Conservation (phyloP, 2,329 filamentous ascomycete species). For the Cercospora canescens region DNA sequence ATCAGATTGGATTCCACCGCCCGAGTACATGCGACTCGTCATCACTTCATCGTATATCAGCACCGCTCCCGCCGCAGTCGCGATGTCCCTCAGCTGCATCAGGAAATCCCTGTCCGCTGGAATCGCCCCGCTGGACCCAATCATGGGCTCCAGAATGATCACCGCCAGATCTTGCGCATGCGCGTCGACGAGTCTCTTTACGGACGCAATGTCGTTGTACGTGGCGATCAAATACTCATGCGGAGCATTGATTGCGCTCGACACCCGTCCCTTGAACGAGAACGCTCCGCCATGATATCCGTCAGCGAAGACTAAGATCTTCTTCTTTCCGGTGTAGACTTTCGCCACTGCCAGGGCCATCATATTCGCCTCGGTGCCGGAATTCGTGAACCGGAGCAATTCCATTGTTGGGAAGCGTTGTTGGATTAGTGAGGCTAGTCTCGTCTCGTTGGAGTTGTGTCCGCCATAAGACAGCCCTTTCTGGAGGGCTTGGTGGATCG, state of each 20-base stretch:
- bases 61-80: slow-evolving; percentile 53
- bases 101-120: slow-evolving; percentile 55
- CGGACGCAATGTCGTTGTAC: slow-evolving; percentile 61
- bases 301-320: slow-evolving; percentile 53
- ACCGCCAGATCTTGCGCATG: slow-evolving; percentile 54
- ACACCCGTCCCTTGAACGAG: slow-evolving; percentile 37
- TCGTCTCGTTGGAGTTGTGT: slow-evolving; percentile 53
- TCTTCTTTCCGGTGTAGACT: slow-evolving; percentile 45
- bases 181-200: slow-evolving; percentile 43
- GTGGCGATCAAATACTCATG: slow-evolving; percentile 60
- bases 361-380: slow-evolving; percentile 65
- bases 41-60: slow-evolving; percentile 73
- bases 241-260: slow-evolving; percentile 37
- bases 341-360: slow-evolving; percentile 59
- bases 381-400: slow-evolving; percentile 62
- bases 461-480: slow-evolving; percentile 58
- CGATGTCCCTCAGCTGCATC: slow-evolving; percentile 49
- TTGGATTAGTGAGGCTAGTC: slow-evolving; percentile 55
- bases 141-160: slow-evolving; percentile 67
- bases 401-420: slow-evolving; percentile 55
- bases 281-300: slow-evolving; percentile 60
- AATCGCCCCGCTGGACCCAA: slow-evolving; percentile 62
- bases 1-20: slow-evolving; percentile 49
- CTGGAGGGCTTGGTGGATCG: slow-evolving; percentile 50
- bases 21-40: slow-evolving; percentile 59